Evolutionary conservation across 1,284 basidiomycete genomes (phyloP).

Genomic region (Ustilago trichophora): DNA sequence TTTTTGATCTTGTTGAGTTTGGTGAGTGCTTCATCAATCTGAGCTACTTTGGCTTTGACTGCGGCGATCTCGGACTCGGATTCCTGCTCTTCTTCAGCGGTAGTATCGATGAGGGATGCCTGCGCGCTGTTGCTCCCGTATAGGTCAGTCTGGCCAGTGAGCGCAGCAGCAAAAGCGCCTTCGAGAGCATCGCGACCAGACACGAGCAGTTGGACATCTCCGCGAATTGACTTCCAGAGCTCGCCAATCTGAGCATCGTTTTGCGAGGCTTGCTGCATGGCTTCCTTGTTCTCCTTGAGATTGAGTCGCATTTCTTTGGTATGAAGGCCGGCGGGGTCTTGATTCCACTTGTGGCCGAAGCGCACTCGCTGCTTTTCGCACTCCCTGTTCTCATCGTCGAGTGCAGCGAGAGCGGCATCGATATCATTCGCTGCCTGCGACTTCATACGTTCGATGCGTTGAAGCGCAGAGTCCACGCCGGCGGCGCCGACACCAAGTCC

Average conservation of each 20-base stretch:
- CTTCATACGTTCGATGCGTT: slow-evolving; percentile 43
- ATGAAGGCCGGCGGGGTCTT: slow-evolving; percentile 76
- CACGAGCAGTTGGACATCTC: slow-evolving; percentile 76
- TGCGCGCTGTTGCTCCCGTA: slow-evolving; percentile 20
- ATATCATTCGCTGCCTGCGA: slow-evolving; percentile 40
- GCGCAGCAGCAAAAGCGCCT: slow-evolving; percentile 74
- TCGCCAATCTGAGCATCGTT: slow-evolving; percentile 81
- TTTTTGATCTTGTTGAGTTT: slow-evolving; percentile 60
- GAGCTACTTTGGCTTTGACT: slow-evolving; percentile 35
- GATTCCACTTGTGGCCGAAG: slow-evolving; percentile 87
- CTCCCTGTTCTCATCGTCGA: slow-evolving; percentile 66
- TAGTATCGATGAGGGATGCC: slow-evolving; percentile 43
- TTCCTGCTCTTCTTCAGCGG: slow-evolving; percentile 49
- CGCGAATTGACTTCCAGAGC: slow-evolving; percentile 78
- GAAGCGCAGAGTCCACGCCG: slow-evolving; percentile 48
- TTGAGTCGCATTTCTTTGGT: slow-evolving; percentile 78
- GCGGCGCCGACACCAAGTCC: slow-evolving; percentile 67
- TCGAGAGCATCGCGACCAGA: slow-evolving; percentile 73
- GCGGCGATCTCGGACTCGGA: slow-evolving; percentile 27
- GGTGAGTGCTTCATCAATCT: slow-evolving; percentile 49
- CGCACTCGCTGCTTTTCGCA: slow-evolving; percentile 72
- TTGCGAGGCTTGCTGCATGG: slow-evolving; percentile 78
- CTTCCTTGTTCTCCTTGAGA: slow-evolving; percentile 79
- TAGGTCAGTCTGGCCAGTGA: slow-evolving; percentile 41
- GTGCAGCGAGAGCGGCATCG: slow-evolving; percentile 36